Evolutionary conservation across 2,329 filamentous ascomycete species (phyloP), one percentile per base, ranked within the genome.

Genomic region (Ophiostoma piceae): DNA sequence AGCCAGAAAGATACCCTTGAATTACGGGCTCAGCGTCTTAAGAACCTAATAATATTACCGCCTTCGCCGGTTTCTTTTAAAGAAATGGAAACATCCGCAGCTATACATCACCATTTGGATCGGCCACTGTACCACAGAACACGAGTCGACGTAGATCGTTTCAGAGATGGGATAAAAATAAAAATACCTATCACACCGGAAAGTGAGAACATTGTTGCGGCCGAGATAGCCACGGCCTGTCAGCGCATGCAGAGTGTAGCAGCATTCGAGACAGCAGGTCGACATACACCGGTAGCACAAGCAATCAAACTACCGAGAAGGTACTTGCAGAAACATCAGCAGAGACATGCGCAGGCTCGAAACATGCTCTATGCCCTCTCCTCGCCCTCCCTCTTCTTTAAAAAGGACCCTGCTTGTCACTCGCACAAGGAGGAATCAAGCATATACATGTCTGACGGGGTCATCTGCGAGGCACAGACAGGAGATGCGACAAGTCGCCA

Each of bases 291-390:
- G 2, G 62, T 41, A 14, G 9, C 35, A 66, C 16, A 66, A 26
- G 62, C 35, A 41, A 66, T 66, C 37, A 66, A 66, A 66, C 62
- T 66, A 26, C 62, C 62, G 62, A 66, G 62, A 19, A 41, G 32
- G 16, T 57, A 57, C 8, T 22, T 26, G n/a, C 51, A 57, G 51
- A 57, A 22, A 26, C 51, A 14, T 57, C n/a, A 22, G 51, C 22
- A 57, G 51, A 57, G 51, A 57, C 51, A 57, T 14, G 8, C 51
- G 22, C 51, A 57, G 12, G 22, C 3, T 22, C 51, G 22, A 57
- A 62, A 62, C 26, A 62, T 62, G 57, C 57, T 29, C 57, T 62
- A 1, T 32, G 22, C 9, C n/a, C 51, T 57, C 51, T 11, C 9
- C 3, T 26, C 51, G 26, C 51, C 16, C 19, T 47, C 43, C 43